A percentile compares a stretch with the other conserved stretches of the same genome.
phyloP scores from a whole-genome alignment of 1,284 basidiomycete genomes.

The Melampsora larici-populina region DNA sequence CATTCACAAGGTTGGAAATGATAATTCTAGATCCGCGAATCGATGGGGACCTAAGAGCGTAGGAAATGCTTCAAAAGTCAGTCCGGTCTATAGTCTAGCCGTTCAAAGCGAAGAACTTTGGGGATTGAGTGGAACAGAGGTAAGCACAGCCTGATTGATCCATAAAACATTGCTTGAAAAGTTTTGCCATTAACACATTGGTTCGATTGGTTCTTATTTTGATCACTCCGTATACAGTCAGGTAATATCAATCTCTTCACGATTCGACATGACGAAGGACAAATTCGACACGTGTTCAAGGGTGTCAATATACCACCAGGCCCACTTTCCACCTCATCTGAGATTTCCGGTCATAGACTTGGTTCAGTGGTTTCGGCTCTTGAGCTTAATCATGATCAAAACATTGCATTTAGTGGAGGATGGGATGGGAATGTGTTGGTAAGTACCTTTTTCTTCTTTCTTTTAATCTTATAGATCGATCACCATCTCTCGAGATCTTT shows the following conservation, averaged over 20 bases:
- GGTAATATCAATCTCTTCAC: constrained; percentile 88
- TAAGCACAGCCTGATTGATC: constrained; percentile 56
- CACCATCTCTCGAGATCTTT: no score
- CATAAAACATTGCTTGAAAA: constrained; percentile 45
- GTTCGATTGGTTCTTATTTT: constrained; percentile 39
- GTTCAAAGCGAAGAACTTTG: constrained; percentile 87
- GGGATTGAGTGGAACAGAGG: constrained; percentile 78
- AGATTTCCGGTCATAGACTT: constrained; percentile 55
- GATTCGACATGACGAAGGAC: constrained; percentile 84
- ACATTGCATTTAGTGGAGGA: constrained; percentile 79
- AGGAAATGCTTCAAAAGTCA: constrained; percentile 59
- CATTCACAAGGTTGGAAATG: constrained; percentile 43
- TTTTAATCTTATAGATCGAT: no score
- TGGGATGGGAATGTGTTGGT: constrained; percentile 91
- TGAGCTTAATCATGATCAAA: constrained; percentile 73
- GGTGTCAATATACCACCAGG: constrained; percentile 57
- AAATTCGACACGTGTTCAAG: constrained; percentile 67
- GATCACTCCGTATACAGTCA: constrained; percentile 58
- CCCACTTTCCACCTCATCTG: constrained; percentile 38
- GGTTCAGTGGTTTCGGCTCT: constrained; percentile 81
- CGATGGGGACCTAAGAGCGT: constrained; percentile 46
- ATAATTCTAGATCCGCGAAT: constrained; percentile 2
- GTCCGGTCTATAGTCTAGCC: constrained; percentile 78
- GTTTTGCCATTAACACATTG: no score
- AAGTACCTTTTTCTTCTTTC: constrained; percentile 53